Evolutionary conservation across 192 early-diverging fungal species (phyloP).

Genomic region (Backusella luteola): DNA sequence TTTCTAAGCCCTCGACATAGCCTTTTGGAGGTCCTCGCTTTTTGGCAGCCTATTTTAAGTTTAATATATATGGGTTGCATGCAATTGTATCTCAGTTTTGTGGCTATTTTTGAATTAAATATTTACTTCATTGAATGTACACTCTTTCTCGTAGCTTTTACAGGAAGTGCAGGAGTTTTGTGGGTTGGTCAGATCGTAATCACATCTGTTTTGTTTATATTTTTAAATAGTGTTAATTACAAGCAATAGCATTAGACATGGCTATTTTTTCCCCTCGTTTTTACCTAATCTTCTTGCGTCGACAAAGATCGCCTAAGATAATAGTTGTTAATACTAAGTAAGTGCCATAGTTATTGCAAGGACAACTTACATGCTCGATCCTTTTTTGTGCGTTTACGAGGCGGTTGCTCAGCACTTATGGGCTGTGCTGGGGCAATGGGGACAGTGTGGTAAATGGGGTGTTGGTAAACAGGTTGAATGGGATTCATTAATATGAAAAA

Average conservation of each 20-base stretch:
- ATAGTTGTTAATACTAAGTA: background rate
- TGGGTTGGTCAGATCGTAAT: constrained; percentile 19
- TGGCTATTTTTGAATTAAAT: no score
- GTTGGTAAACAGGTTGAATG: background rate
- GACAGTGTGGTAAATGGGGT: background rate
- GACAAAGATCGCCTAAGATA: constrained; percentile 30
- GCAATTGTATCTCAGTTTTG: background rate
- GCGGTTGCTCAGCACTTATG: background rate
- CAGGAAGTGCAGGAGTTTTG: constrained; percentile 25
- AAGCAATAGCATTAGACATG: background rate
- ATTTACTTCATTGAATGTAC: constrained; percentile 33
- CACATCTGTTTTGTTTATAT: constrained; percentile 21
- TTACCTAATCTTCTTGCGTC: constrained; percentile 39
- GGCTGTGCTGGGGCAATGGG: background rate
- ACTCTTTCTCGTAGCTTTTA: constrained; percentile 16
- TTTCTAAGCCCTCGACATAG: constrained; percentile 32
- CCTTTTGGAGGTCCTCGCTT: constrained; percentile 34
- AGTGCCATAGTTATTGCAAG: background rate
- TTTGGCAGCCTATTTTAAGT: constrained; percentile 22
- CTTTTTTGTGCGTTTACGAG: constrained; percentile 9
- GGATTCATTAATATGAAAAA: background rate
- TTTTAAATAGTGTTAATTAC: background rate
- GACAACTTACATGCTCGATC: constrained; percentile 4
- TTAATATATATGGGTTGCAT: background rate
- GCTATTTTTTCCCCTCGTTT: background rate